Base-by-base conservation (phyloP, 371 early-diverging fungal species). In the Rhizopus delemar region DNA sequence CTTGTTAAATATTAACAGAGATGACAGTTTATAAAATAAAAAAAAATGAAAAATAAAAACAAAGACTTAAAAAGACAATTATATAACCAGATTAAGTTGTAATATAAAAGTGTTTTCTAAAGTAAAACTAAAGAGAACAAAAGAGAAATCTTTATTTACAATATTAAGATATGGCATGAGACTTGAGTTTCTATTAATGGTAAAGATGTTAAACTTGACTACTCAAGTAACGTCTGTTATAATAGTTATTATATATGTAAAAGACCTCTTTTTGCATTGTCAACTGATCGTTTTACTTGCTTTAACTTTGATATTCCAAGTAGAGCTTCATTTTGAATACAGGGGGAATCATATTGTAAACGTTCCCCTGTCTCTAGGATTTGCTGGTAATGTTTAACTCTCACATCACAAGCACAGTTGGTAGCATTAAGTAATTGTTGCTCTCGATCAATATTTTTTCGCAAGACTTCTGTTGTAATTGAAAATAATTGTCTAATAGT, bases 361-460 rank as follows among this genome's bases (percentile, higher is more conserved):
- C 57, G 38, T 56, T 56, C 57, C 38, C 49, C 57, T 46, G 38
- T 56, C 46, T 56, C 49, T 48, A 48, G 46, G 49, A 48, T 48
- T 56, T 56, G 49, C 34, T 38, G 48, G 38, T 48, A 56, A 56
- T 56, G 57, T 48, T 56, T 56, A 38, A 56, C 57, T 38, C 57
- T 49, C 49, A 56, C 57, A 56, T 48, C 57, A 56, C 57, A 56
- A 56, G 49, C 49, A 56, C 35, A 16, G 57, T 56, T 56, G 49
- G 48, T 56, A 56, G 49, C 49, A 48, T 56, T 22, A 56, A 56
- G 46, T 36, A 56, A 38, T 48, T 56, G 57, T 46, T 56, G 46
- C 49, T 56, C 57, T 56, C 49, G 57, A 56, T 56, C 48, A 34
- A 56, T 56, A 48, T 56, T 46, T 56, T 56, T 34, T 56, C 29